phyloP scores from a whole-genome alignment of 2,329 filamentous ascomycete genomes.

The Trichophyton rubrum region DNA sequence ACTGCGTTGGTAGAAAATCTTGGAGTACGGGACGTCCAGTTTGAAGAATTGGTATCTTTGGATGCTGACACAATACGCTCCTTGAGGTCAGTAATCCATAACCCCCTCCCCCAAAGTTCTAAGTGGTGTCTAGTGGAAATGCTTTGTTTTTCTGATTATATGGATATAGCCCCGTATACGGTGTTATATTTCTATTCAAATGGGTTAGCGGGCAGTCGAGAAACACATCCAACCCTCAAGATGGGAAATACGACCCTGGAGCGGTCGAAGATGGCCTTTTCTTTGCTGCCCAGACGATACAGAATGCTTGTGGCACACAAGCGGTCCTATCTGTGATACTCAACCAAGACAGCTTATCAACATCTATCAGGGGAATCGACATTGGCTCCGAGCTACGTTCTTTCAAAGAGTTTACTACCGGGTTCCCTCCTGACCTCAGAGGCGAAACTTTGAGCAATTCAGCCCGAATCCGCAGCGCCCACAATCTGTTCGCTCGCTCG shows the following conservation, averaged over 20 bases:
- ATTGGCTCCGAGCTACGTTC: conserved; percentile 59
- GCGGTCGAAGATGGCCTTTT: conserved; percentile 63
- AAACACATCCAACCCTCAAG: conserved; percentile 56
- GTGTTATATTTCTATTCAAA: conserved; percentile 99
- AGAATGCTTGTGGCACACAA: conserved; percentile 96
- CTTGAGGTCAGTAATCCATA: conserved; percentile 25
- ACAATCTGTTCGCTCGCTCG: conserved; percentile 80
- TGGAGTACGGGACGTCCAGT: conserved; percentile 86
- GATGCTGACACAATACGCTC: conserved; percentile 51
- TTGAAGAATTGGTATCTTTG: conserved; percentile 87
- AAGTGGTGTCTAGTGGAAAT: neutral
- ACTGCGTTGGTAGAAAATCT: conserved; percentile 89
- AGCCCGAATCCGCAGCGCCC: conserved; percentile 59
- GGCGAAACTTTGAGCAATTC: conserved; percentile 61
- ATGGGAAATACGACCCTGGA: conserved; percentile 67
- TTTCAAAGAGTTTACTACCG: conserved; percentile 80
- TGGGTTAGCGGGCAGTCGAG: conserved; percentile 50
- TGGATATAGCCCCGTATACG: conserved; percentile 58
- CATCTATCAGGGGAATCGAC: conserved; percentile 40
- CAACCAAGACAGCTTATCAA: conserved; percentile 50
- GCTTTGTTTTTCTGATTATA: neutral
- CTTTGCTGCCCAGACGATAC: conserved; percentile 94
- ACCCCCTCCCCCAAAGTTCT: neutral
- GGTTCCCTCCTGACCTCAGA: conserved; percentile 63
- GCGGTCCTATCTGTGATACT: conserved; percentile 82